phyloP scores from a whole-genome alignment of 2,329 filamentous ascomycete species.

The Monascus ruber region DNA sequence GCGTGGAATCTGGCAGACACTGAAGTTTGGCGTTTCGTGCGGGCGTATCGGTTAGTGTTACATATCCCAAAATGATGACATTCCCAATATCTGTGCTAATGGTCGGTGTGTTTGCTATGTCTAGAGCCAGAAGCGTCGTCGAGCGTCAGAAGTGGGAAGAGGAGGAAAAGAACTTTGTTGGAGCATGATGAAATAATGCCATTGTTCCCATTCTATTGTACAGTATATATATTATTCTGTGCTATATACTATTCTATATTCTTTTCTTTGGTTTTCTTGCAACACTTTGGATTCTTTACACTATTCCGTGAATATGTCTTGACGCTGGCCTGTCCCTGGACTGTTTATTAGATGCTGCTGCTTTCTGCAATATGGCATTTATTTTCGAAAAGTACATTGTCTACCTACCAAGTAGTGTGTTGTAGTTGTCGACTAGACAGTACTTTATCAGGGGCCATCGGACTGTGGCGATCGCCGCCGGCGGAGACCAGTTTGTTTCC shows the following conservation, averaged over 20 bases:
- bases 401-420: too few relatives aligned
- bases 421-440: too few relatives aligned
- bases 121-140: slow-evolving; percentile 41
- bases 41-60: slow-evolving; percentile 39
- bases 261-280: slow-evolving; percentile 1
- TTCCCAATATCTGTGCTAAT: too few relatives aligned
- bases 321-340: too few relatives aligned
- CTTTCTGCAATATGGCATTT: too few relatives aligned
- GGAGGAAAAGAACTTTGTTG: slow-evolving; percentile 46
- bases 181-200: slow-evolving; percentile 9
- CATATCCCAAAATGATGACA: background rate
- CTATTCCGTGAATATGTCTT: too few relatives aligned
- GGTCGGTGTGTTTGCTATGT: background rate
- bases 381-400: too few relatives aligned
- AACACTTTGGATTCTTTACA: slow-evolving; percentile 1
- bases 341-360: too few relatives aligned
- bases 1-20: slow-evolving; percentile 52
- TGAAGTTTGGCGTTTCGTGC: slow-evolving; percentile 53
- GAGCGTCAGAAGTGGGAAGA: slow-evolving; percentile 50
- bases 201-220: too few relatives aligned
- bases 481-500: background rate
- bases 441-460: slow-evolving; percentile 8
- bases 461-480: slow-evolving; percentile 29
- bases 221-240: background rate
- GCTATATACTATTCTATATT: background rate